Base-by-base conservation (phyloP, 352 stramenopile genomes). In the Ophiocytium majus region DNA sequence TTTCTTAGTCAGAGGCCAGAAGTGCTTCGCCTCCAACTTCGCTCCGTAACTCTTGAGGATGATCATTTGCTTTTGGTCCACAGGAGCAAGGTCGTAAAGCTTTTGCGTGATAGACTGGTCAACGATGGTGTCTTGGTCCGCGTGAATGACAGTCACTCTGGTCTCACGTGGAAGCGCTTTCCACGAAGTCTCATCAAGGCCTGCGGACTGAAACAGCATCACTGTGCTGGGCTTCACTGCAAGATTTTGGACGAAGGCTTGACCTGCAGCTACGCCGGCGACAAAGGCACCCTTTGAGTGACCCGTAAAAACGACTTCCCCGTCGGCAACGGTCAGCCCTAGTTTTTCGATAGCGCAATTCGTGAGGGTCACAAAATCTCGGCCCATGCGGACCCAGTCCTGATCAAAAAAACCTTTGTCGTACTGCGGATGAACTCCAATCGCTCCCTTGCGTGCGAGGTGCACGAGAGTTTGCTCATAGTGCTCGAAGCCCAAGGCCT, bases 321-420 rank as follows among this genome's bases (percentile, higher is more conserved):
- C 57, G 57, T 23, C 19, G 57, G 23, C 28, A 28, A 71, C 57
- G 57, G 28, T 23, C 23, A 23, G 19, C 57, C 28, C 28, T 23
- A 71, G 19, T 23, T 23, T 23, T 71, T 71, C 57, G 19, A 71
- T 23, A 71, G 57, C 57, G 57, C 57, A 71, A 71, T 23, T 28
- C 19, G 57, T 28, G 57, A 71, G 19, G 57, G 23, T 71, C 57
- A 71, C 57, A 28, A 23, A 71, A 71, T 71, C 57, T 71, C 57
- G 57, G 57, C 57, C 57, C 57, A 71, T 71, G 57, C 57, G 57
- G 23, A 23, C 57, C 57, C 57, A 71, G 57, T 71, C 57, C 28
- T 71, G 57, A 28, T 71, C 57, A 71, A 71, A 71, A 28, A 71
- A 71, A 71, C 57, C 57, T 71, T 71, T 71, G 57, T 71, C 57